Base-by-base conservation (phyloP, 768 basidiomycete species). In the Podaxis sp. region DNA sequence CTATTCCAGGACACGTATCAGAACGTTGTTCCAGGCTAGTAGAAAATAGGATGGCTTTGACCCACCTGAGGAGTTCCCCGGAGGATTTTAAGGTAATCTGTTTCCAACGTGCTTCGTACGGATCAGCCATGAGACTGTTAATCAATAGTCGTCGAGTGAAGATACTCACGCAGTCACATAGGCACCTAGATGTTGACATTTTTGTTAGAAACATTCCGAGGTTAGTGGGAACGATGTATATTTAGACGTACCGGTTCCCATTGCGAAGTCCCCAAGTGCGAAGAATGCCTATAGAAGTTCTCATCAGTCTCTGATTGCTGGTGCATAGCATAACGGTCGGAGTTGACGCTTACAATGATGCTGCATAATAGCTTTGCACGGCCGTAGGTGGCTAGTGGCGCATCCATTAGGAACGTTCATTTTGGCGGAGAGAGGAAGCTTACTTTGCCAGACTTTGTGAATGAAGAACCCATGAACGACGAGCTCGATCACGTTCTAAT, bases 381-480 rank as follows among this genome's bases (percentile, higher is more conserved):
- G 11, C 46, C 53, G 13, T 62, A 37, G 26, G 60, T 62, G 2
- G 54, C 60, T 62, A n/a, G 13, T 20, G 28, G 13, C 10, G 4
- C 22, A 13, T n/a, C 12, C 10, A 20, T 61, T 36, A 61, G 50
- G 52, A 54, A 15, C n/a, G 24, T 22, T 12, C 17, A 10, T 24
- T 20, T 38, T 22, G 3, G 12, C n/a, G 37, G 10, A 20, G 20
- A 24, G 17, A 36, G 37, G 26, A 10, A 5, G 13, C 53, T 37
- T 36, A 62, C 60, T 26, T 55, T 36, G 28, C 60, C 60, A 62
- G 28, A 62, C 60, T 55, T 62, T 62, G 30, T 48, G 40, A 10
- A 62, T 56, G 60, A 62, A 62, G 30, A 62, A 62, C 1, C 60
- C 40, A 20, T 62, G 60, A 48, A 62, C 60, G 8, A 46, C 41